These are phyloP conservation scores for Wallacemonas sp. DNA, from an alignment of 208 protist species.

Conservation along the genomic window DNA sequence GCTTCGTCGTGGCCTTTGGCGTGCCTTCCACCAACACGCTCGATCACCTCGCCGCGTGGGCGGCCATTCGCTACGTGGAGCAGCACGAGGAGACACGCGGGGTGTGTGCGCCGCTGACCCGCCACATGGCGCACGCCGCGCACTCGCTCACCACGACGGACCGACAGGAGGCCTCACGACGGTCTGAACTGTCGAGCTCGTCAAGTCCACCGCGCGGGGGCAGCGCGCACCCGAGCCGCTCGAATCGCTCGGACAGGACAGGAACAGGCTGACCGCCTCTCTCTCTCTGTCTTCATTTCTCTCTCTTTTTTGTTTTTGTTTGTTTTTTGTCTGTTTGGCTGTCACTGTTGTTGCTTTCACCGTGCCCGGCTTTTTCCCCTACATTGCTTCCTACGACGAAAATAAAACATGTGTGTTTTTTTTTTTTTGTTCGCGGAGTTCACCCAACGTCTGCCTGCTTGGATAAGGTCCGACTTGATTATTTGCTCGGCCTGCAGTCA, in stretches of 20 bases:
- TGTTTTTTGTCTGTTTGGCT: background rate
- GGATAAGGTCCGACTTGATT: too few relatives aligned
- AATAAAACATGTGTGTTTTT: too few relatives aligned
- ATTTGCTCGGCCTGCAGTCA: too few relatives aligned
- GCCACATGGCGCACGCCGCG: background rate
- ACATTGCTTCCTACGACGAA: too few relatives aligned
- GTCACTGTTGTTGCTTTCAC: too few relatives aligned
- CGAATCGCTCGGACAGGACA: background rate
- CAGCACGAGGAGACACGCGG: slow-evolving; percentile 25
- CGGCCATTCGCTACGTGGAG: slow-evolving; percentile 38
- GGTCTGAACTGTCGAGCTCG: background rate
- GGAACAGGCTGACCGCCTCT: background rate
- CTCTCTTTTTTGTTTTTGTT: slow-evolving; percentile 3
- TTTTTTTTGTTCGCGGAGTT: too few relatives aligned
- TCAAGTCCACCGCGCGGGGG: background rate
- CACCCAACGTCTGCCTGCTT: too few relatives aligned
- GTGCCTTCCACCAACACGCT: slow-evolving; percentile 33
- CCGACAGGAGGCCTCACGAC: background rate
- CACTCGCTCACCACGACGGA: background rate
- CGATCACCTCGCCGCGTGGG: slow-evolving; percentile 40
- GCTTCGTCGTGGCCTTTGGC: slow-evolving; percentile 41
- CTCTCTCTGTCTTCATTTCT: background rate
- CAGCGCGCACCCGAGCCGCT: background rate
- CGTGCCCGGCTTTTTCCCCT: too few relatives aligned
- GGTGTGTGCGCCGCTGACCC: background rate